Percentiles rank a stretch among this genome's conserved stretches.
These are phyloP conservation scores for Candida anutae DNA, from an alignment of 1,139 yeast genomes.

Conservation along the genomic window DNA sequence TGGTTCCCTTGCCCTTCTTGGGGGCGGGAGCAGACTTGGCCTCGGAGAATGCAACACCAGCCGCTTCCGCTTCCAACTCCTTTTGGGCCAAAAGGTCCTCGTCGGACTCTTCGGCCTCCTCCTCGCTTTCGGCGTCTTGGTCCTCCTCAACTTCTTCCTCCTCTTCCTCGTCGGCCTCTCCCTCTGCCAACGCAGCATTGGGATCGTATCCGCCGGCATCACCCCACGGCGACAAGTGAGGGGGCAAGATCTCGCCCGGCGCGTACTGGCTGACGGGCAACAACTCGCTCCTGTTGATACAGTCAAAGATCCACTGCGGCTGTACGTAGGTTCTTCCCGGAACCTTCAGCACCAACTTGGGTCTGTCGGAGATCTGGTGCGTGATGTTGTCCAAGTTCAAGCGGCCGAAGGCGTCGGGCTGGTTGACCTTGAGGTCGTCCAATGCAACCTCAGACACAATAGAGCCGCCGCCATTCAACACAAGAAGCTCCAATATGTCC, in stretches of 20 bases:
- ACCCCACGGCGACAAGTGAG: constrained; percentile 99
- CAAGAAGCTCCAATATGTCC: constrained; percentile 82
- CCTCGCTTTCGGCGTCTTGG: constrained; percentile 44
- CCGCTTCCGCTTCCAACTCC: constrained; percentile 86
- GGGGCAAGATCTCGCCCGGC: constrained; percentile 93
- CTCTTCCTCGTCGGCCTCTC: constrained; percentile 31
- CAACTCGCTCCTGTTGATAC: constrained; percentile 69
- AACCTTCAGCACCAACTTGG: constrained; percentile 65
- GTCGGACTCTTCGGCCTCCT: constrained; percentile 40
- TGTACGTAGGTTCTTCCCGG: constrained; percentile 91
- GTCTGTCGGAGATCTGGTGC: constrained; percentile 93
- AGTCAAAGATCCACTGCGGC: constrained; percentile 98
- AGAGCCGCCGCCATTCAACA: constrained; percentile 82
- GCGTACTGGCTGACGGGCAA: constrained; percentile 75
- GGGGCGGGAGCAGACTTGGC: constrained; percentile 24
- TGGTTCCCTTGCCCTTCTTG: constrained; percentile 27
- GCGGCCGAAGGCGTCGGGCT: constrained; percentile 31
- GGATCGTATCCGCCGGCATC: constrained; percentile 91
- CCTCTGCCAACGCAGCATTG: constrained; percentile 35
- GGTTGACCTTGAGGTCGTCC: constrained; percentile 55
- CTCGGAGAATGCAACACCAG: constrained; percentile 73
- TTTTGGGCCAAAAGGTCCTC: constrained; percentile 64
- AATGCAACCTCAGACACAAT: constrained; percentile 81
- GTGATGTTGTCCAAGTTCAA: constrained; percentile 67
- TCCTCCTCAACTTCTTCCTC: constrained; percentile 46